A percentile compares a stretch with the other conserved stretches of the same genome.
Conservation (phyloP, 1,139 yeast species). For the Debaryomycetaceae sp. region DNA sequence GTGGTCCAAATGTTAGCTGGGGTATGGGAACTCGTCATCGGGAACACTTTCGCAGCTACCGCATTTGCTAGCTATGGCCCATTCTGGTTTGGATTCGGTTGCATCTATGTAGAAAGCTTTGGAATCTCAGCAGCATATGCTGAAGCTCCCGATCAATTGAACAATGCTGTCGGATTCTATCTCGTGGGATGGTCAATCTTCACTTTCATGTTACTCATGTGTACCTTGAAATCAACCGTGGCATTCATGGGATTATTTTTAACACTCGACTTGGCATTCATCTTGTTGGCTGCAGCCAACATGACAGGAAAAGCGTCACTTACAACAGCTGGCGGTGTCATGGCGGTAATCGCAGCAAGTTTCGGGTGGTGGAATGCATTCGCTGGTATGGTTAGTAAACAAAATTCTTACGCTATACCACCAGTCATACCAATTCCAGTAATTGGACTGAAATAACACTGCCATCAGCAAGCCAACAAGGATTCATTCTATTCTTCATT, state of each 20-base stretch:
- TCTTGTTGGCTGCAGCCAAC: slow-evolving; percentile 33
- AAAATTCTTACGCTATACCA: slow-evolving; percentile 52
- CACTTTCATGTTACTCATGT: slow-evolving; percentile 27
- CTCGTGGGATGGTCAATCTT: slow-evolving; percentile 37
- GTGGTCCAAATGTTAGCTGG: slow-evolving; percentile 38
- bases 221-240: slow-evolving; percentile 31
- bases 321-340: slow-evolving; percentile 65
- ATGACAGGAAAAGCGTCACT: slow-evolving; percentile 25
- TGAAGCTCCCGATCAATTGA: slow-evolving; percentile 20
- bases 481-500: background rate
- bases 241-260: slow-evolving; percentile 29
- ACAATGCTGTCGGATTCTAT: slow-evolving; percentile 32
- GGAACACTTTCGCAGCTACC: slow-evolving; percentile 37
- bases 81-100: slow-evolving; percentile 37
- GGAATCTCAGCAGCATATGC: slow-evolving; percentile 29
- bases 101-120: slow-evolving; percentile 27
- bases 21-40: slow-evolving; percentile 39
- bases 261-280: slow-evolving; percentile 29
- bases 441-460: slow-evolving; percentile 1
- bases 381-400: slow-evolving; percentile 67
- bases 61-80: slow-evolving; percentile 34
- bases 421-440: slow-evolving; percentile 9
- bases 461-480: no score
- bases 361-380: slow-evolving; percentile 78
- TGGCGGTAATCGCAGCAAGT: slow-evolving; percentile 66